These are phyloP conservation scores for Phytopythium cucurbitacearum DNA, from an alignment of 352 stramenopile species.

Conservation along the genomic window DNA sequence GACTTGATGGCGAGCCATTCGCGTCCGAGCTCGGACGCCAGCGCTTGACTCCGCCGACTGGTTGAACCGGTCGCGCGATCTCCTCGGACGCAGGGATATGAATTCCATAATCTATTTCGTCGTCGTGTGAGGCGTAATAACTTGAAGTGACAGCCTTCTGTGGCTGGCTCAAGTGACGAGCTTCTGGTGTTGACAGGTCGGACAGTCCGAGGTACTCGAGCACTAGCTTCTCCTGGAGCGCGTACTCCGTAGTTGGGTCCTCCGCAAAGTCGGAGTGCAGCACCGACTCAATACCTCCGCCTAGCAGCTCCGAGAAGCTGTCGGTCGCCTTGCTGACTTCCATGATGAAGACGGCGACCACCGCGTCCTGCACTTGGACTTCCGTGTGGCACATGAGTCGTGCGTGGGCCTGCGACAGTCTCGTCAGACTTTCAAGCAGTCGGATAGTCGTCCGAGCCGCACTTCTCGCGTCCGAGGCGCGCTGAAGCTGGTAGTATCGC, in stretches of 20 bases:
- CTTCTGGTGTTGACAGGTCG: constrained; percentile 55
- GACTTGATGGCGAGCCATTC: too few species aligned
- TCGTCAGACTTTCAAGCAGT: constrained; percentile 93
- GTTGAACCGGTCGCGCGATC: too few species aligned
- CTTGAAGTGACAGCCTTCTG: neutral
- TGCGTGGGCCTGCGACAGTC: constrained; percentile 90
- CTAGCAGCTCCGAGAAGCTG: constrained; percentile 47
- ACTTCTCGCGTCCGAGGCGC: constrained; percentile 55
- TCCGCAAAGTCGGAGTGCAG: constrained; percentile 66
- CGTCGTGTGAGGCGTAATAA: neutral
- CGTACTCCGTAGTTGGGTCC: constrained; percentile 69
- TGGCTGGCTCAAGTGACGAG: constrained; percentile 21
- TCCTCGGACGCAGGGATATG: neutral
- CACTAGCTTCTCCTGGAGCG: constrained; percentile 42
- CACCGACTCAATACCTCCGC: constrained; percentile 53
- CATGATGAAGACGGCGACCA: constrained; percentile 77
- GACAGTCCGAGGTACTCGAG: constrained; percentile 34
- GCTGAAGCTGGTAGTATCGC: constrained; percentile 88
- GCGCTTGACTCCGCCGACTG: too few species aligned
- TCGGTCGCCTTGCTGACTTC: constrained; percentile 72
- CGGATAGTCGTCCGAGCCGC: constrained; percentile 89
- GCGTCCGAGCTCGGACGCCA: too few species aligned
- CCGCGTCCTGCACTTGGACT: constrained; percentile 68
- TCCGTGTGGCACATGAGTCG: constrained; percentile 71
- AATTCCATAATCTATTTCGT: neutral